Evolutionary conservation across 1,284 basidiomycete genomes (phyloP), one percentile per base, ranked within the genome.

Genomic region (Sanghuangporus sanghuang): DNA sequence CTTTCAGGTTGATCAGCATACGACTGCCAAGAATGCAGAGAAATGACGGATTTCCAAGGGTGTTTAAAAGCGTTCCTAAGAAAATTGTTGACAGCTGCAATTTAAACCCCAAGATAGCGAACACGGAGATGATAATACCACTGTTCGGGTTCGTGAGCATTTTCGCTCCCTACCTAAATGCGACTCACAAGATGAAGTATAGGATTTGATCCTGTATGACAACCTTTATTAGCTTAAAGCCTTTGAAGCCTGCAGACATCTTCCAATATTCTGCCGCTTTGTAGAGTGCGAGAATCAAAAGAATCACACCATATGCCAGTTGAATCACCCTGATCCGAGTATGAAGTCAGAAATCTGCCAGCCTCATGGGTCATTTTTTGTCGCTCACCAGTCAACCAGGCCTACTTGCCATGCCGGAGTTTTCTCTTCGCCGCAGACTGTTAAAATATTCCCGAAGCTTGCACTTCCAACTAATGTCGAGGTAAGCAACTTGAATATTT

Each of bases 201-300:
- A 60, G 21, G 3, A 49, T 18, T 60, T 60, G 58, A 50, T 60
- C 58, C 18, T 42, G 42, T n/a, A 60, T 60, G 16, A 50, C 23
- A 7, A 60, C 58, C 36, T 50, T 48, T 16, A 60, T 35, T 32
- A 60, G 58, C 14, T 44, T 21, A 11, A 36, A 50, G 1, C 58
- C 58, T 38, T 39, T 48, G 23, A 49, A 32, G 8, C 39, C 23
- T 6, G n/a, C 4, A 11, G 57, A 39, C 39, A 38, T 38, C 32
- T 36, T 38, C 58, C 58, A 60, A 35, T 50, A 60, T 35, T 35
- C 44, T 6, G 27, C 32, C 35, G 58, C 46, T n/a, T 50, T 60
- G 46, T 50, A 50, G 2, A 50, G 35, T 23, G 58, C 58, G 21
- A 60, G 46, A 1, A 32, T 7, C 56, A 36, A 12, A 8, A 54